phyloP scores from a whole-genome alignment of 352 stramenopile species.

The Plasmopara halstedii region DNA sequence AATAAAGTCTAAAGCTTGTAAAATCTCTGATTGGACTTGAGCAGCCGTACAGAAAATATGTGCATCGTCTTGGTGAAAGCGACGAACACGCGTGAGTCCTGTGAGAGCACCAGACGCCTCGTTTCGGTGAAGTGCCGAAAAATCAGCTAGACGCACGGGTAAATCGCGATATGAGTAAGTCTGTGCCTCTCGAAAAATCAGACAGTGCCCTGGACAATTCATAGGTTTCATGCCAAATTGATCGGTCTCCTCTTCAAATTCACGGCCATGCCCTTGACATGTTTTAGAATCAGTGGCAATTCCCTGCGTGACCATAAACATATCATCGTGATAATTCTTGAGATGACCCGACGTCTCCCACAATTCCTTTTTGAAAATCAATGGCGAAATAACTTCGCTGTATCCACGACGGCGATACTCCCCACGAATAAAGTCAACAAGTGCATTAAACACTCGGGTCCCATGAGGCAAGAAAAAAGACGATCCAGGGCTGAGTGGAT shows the following conservation, averaged over 20 bases:
- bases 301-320: conserved; percentile 88
- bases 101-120: conserved; percentile 94
- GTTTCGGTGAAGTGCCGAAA: conserved; percentile 94
- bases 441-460: conserved; percentile 96
- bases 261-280: conserved; percentile 11
- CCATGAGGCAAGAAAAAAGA: conserved; percentile 98
- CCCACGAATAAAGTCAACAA: conserved; percentile 79
- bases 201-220: conserved; percentile 97
- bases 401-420: conserved; percentile 90
- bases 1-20: conserved; percentile 89
- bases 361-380: conserved; percentile 97
- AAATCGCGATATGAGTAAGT: conserved; percentile 95
- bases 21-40: conserved; percentile 95
- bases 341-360: conserved; percentile 97
- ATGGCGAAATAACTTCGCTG: conserved; percentile 94
- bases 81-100: conserved; percentile 94
- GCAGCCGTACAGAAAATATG: conserved; percentile 97
- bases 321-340: conserved; percentile 96
- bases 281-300: conserved; percentile 34
- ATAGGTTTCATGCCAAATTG: conserved; percentile 98
- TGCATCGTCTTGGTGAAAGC: conserved; percentile 98
- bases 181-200: conserved; percentile 93
- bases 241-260: conserved; percentile 46
- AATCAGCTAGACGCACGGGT: conserved; percentile 91
- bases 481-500: conserved; percentile 92